These are phyloP conservation scores for Harringtonia aguacate DNA, from an alignment of 2,329 filamentous ascomycete species.

Conservation along the genomic window DNA sequence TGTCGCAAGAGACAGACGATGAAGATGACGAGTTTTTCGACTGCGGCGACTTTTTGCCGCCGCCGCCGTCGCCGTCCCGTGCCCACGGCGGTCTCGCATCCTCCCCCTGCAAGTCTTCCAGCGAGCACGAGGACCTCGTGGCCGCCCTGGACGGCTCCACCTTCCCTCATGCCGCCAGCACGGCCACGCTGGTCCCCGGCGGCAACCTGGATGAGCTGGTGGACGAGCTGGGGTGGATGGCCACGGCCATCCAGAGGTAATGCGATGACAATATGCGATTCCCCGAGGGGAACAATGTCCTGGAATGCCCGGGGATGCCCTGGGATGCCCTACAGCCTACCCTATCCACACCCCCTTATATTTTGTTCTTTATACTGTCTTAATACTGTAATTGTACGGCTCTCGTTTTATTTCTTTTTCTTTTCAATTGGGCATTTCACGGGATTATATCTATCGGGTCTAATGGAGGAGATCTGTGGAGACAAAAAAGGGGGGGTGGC, in stretches of 20 bases:
- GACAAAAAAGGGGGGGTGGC: too few species aligned
- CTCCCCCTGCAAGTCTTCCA: conserved; percentile 6
- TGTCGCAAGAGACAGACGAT: conserved; percentile 2
- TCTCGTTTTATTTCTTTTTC: background rate
- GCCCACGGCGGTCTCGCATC: background rate
- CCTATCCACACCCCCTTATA: background rate
- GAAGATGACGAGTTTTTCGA: conserved; percentile 2
- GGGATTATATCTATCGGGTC: too few species aligned
- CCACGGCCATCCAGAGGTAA: conserved; percentile 29
- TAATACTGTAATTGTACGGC: too few species aligned
- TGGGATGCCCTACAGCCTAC: too few species aligned
- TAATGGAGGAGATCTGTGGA: too few species aligned
- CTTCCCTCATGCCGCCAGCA: conserved; percentile 12
- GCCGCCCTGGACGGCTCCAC: conserved; percentile 5
- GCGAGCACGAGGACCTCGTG: conserved; percentile 18
- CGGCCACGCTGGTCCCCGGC: conserved; percentile 19
- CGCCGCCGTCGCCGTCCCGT: background rate
- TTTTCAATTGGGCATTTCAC: too few species aligned
- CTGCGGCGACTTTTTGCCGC: background rate
- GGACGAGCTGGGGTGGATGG: conserved; percentile 41
- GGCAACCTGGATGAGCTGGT: conserved; percentile 20
- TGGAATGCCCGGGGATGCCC: too few species aligned
- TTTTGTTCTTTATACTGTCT: background rate
- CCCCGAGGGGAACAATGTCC: too few species aligned
- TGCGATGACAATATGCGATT: too few species aligned